Evolutionary conservation across 2,329 filamentous ascomycete genomes (phyloP).

Genomic region (Colletotrichum destructivum): DNA sequence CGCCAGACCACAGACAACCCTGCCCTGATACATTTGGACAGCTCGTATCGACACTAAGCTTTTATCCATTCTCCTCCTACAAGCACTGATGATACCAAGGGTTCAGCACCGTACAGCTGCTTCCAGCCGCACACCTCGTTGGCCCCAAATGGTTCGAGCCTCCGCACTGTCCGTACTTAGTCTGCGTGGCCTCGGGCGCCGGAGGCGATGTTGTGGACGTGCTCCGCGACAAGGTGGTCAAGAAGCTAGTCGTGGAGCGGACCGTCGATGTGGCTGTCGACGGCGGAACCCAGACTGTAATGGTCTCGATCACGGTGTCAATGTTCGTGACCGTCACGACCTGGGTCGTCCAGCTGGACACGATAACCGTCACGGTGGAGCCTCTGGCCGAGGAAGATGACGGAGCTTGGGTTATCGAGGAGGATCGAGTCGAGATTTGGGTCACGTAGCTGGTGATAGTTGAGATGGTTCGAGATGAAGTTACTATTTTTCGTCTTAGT

Average conservation of each 20-base stretch:
- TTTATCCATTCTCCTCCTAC: background rate
- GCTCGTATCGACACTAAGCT: background rate
- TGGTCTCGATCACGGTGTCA: conserved; percentile 33
- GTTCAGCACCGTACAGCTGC: conserved; percentile 31
- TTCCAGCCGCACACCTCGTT: conserved; percentile 35
- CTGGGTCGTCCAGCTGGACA: conserved; percentile 36
- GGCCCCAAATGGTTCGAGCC: conserved; percentile 30
- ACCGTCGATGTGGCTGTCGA: conserved; percentile 14
- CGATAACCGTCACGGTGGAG: conserved; percentile 18
- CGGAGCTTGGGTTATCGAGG: background rate
- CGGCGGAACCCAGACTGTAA: conserved; percentile 33
- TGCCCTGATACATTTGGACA: background rate
- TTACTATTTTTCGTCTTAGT: background rate
- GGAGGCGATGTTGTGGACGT: conserved; percentile 20
- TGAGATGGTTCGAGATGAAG: background rate
- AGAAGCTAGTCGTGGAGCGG: background rate
- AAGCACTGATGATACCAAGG: conserved; percentile 39
- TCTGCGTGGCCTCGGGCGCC: conserved; percentile 32
- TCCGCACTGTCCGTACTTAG: conserved; percentile 40
- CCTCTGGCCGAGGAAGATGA: background rate
- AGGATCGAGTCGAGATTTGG: background rate
- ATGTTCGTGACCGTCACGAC: conserved; percentile 22
- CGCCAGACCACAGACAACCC: background rate
- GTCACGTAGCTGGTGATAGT: conserved; percentile 1
- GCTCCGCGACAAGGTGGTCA: background rate